phyloP scores from a whole-genome alignment of 2,329 filamentous ascomycete species.

The Tolypocladium pustulatum region DNA sequence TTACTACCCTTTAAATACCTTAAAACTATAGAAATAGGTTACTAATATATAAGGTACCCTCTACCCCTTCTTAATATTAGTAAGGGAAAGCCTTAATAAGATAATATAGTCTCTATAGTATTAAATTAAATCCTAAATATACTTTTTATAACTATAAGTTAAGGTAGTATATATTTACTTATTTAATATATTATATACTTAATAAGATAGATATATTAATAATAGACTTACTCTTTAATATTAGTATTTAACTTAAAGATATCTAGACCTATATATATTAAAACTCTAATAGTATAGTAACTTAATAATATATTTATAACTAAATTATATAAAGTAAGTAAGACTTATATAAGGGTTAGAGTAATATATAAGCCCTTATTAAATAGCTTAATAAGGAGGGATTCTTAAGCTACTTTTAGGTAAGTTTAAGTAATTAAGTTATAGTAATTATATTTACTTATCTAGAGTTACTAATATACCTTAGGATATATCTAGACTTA shows the following conservation, averaged over 20 bases:
- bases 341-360: conserved; percentile 8
- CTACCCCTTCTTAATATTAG: background rate
- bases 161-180: background rate
- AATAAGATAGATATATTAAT: background rate
- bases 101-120: background rate
- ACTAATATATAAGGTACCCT: background rate
- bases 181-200: conserved; percentile 2
- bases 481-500: conserved; percentile 9
- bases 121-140: conserved; percentile 1
- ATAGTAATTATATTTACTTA: conserved; percentile 12
- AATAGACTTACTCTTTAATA: background rate
- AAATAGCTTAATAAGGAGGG: conserved; percentile 9
- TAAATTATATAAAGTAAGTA: conserved; percentile 6
- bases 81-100: background rate
- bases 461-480: conserved; percentile 10
- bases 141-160: conserved; percentile 2
- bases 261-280: conserved; percentile 8
- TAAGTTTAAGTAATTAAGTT: conserved; percentile 7
- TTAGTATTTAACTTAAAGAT: conserved; percentile 4
- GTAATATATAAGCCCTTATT: conserved; percentile 7
- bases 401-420: conserved; percentile 4
- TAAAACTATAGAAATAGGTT: no score
- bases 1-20: no score
- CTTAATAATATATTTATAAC: conserved; percentile 13
- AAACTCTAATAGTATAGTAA: conserved; percentile 5